A percentile compares a stretch with the other conserved stretches of the same genome.
These are phyloP conservation scores for Luffa acutangula DNA, from an alignment of 306 rosid species.

Conservation along the genomic window DNA sequence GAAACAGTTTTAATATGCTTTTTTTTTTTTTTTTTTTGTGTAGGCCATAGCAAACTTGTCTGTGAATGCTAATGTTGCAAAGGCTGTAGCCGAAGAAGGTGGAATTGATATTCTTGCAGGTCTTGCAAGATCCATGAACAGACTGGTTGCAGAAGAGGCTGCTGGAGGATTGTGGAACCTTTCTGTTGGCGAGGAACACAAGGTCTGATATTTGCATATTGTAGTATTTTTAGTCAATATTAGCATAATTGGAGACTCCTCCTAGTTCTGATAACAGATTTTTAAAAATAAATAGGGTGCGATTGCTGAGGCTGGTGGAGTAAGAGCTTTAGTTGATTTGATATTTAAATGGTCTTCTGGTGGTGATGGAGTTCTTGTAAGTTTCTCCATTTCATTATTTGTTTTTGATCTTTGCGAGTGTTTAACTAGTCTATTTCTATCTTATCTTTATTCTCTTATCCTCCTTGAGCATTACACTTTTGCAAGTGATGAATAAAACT, in stretches of 20 bases:
- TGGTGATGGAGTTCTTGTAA: slow-evolving; percentile 96
- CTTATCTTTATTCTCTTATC: background rate
- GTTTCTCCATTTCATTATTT: slow-evolving; percentile 16
- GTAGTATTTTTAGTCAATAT: background rate
- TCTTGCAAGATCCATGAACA: slow-evolving; percentile 95
- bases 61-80: slow-evolving; percentile 89
- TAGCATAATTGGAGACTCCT: slow-evolving; percentile 9
- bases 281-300: slow-evolving; percentile 51
- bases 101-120: slow-evolving; percentile 94
- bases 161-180: slow-evolving; percentile 99
- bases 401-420: background rate
- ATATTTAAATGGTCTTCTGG: slow-evolving; percentile 96
- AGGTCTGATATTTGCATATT: slow-evolving; percentile 40
- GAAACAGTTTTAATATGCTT: slow-evolving; percentile 2
- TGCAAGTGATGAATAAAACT: background rate
- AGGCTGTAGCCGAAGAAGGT: slow-evolving; percentile 98
- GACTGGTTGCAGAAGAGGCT: slow-evolving; percentile 98
- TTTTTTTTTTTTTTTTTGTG: slow-evolving; percentile 1
- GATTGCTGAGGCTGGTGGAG: slow-evolving; percentile 97
- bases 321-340: slow-evolving; percentile 91
- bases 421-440: background rate
- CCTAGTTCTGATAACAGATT: slow-evolving; percentile 14
- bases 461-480: background rate
- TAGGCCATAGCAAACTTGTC: slow-evolving; percentile 99
- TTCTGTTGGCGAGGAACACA: slow-evolving; percentile 99